Base-by-base conservation (phyloP, 2,329 filamentous ascomycete genomes). In the Colletotrichum falcatum region DNA sequence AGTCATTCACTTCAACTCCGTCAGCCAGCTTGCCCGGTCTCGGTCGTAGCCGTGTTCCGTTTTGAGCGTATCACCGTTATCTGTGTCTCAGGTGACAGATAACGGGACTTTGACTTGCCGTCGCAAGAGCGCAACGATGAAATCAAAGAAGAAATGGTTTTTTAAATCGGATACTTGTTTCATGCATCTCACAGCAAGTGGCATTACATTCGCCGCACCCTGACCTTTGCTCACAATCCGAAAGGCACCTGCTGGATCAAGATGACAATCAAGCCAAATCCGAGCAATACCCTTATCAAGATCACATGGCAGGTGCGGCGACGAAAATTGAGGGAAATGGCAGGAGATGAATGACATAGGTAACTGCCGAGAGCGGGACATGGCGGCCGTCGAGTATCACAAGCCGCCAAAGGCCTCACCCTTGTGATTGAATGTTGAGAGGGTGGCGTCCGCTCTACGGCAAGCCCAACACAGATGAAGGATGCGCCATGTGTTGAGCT, bases 341-440 rank as follows among this genome's bases (percentile, higher is more conserved):
- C 1, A 35, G 51, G 30, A 20, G 11, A 12, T 20, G 3, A 23
- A 23, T 3, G n/a, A 23, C 51, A 54, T 9, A 35, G 12, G 51
- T 11, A 16, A 54, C 7, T 8, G n/a, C 48, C 3, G 23, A 49
- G 48, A 49, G 12, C 20, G 23, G 48, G 48, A 18, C 48, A 49
- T 7, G 23, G 23, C 18, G 23, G 23, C 48, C 5, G 48, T 18
- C 23, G 23, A 28, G 26, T 49, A 44, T 59, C 65, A 59, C 65
- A 58, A 68, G 61, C 44, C 44, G 48, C 60, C 61, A 61, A 53
- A 44, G n/a, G 30, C 28, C 44, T 44, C n/a, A n/a, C 35, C 61
- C 51, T 60, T 65, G 54, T 65, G 54, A 67, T 53, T 51, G 26
- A n/a, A 39, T n/a, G 30, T 61, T 37, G 30, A 51, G 30, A 51